These are phyloP conservation scores for Phytophthora pistaciae DNA, from an alignment of 352 stramenopile species.

Conservation along the genomic window DNA sequence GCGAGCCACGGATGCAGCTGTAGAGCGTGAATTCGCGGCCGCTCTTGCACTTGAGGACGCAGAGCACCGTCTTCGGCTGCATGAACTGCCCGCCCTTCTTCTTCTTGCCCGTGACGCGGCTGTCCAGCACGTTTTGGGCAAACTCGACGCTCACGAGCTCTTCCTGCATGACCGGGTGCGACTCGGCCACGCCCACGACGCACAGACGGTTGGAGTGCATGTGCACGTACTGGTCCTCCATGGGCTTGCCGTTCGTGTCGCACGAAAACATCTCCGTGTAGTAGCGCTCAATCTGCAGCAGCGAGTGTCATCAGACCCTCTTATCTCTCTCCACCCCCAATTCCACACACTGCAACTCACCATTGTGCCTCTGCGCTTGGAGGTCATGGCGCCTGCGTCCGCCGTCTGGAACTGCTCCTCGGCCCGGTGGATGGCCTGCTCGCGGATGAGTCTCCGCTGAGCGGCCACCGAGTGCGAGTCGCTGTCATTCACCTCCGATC, in stretches of 20 bases:
- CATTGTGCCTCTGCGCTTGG: constrained; percentile 76
- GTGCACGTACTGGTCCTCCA: constrained; percentile 89
- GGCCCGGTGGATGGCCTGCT: constrained; percentile 69
- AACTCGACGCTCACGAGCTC: constrained; percentile 74
- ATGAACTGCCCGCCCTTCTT: constrained; percentile 87
- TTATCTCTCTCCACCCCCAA: not conserved
- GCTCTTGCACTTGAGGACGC: constrained; percentile 72
- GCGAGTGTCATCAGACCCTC: constrained; percentile 1
- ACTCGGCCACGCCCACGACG: constrained; percentile 76
- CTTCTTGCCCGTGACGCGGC: constrained; percentile 87
- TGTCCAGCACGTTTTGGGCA: constrained; percentile 67
- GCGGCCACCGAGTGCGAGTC: constrained; percentile 66
- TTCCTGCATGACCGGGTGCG: constrained; percentile 75
- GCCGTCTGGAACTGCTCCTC: constrained; percentile 72
- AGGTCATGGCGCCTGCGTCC: constrained; percentile 42
- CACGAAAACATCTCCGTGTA: constrained; percentile 89
- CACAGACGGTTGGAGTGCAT: constrained; percentile 92
- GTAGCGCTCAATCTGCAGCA: constrained; percentile 81
- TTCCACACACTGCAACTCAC: constrained; percentile 29
- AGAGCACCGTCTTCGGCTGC: constrained; percentile 71
- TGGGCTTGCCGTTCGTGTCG: constrained; percentile 72
- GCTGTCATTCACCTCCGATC: constrained; percentile 65
- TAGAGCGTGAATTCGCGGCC: constrained; percentile 69
- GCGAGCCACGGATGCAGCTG: constrained; percentile 82
- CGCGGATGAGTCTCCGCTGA: constrained; percentile 83